Base-by-base conservation (phyloP, 306 rosid species). In the Senna tora region DNA sequence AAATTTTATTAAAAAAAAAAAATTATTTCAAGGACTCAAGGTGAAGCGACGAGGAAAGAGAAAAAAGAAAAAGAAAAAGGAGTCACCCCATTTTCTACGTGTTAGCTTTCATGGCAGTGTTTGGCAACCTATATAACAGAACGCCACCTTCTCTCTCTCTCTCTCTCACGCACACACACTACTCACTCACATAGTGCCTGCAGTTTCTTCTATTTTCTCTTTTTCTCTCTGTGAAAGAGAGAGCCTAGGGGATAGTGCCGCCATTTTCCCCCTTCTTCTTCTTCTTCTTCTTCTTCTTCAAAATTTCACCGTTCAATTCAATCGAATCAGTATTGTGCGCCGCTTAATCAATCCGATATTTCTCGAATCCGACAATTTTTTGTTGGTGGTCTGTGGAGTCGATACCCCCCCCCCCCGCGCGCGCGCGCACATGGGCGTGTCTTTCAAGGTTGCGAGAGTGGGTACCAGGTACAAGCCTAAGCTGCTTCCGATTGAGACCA, bases 381-480 rank as follows among this genome's bases (percentile, higher is more conserved):
- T n/a, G n/a, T n/a, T n/a, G n/a, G n/a, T n/a, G n/a, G n/a, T n/a
- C n/a, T n/a, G n/a, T n/a, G n/a, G n/a, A n/a, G n/a, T n/a, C n/a
- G n/a, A n/a, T n/a, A n/a, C n/a, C n/a, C n/a, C n/a, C n/a, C n/a
- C n/a, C n/a, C n/a, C n/a, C n/a, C n/a, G n/a, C n/a, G n/a, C n/a
- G n/a, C n/a, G n/a, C n/a, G n/a, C n/a, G n/a, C n/a, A n/a, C n/a
- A 82, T 82, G 85, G 85, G 85, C 7, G 66, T 77, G 54, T 77
- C 82, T 38, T 82, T 82, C 77, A 71, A 74, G 77, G 80, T 82
- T 17, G 57, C 82, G 25, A 73, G 63, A 69, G 57, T 25, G 54
- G 85, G 85, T 9, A 74, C 77, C 14, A 68, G 85, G 76, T 77
- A 82, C 77, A 70, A 30, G 50, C 82, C 74, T 17, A 82, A 77